These are phyloP conservation scores for Calendula officinalis DNA, from an alignment of 129 eudicot genomes.

Conservation along the genomic window DNA sequence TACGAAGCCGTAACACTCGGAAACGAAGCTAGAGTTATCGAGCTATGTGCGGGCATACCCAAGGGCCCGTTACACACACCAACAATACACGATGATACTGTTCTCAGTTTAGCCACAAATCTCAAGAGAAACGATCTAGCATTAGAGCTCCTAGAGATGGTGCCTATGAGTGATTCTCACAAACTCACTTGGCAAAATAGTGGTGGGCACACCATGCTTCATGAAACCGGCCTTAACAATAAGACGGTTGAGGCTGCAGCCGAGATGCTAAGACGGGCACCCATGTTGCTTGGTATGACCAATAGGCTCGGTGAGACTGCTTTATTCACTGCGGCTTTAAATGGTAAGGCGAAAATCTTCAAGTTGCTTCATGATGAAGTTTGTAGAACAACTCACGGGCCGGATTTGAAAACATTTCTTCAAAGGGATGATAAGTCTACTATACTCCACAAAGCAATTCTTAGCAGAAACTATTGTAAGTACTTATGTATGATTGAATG, in stretches of 20 bases:
- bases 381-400: not conserved
- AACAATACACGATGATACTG: slow-evolving; percentile 28
- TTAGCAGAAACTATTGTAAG: slow-evolving; percentile 31
- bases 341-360: slow-evolving; percentile 26
- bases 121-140: slow-evolving; percentile 20
- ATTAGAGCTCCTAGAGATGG: slow-evolving; percentile 11
- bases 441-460: slow-evolving; percentile 34
- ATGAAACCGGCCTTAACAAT: slow-evolving; percentile 19
- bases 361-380: slow-evolving; percentile 28
- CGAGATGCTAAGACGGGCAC: slow-evolving; percentile 19
- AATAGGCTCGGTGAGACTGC: slow-evolving; percentile 29
- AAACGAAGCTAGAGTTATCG: slow-evolving; percentile 13
- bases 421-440: slow-evolving; percentile 25
- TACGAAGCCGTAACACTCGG: slow-evolving; percentile 22
- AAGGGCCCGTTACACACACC: slow-evolving; percentile 31
- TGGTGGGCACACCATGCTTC: slow-evolving; percentile 29
- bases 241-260: slow-evolving; percentile 14
- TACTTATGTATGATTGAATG: not conserved
- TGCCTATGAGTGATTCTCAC: not conserved
- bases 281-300: slow-evolving; percentile 20
- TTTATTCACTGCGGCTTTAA: slow-evolving; percentile 33
- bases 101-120: slow-evolving; percentile 23
- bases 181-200: slow-evolving; percentile 9
- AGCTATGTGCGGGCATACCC: slow-evolving; percentile 8
- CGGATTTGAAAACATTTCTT: slow-evolving; percentile 15